These are phyloP conservation scores for Xylaria longipes DNA, from an alignment of 495 filamentous ascomycete genomes.

Conservation along the genomic window DNA sequence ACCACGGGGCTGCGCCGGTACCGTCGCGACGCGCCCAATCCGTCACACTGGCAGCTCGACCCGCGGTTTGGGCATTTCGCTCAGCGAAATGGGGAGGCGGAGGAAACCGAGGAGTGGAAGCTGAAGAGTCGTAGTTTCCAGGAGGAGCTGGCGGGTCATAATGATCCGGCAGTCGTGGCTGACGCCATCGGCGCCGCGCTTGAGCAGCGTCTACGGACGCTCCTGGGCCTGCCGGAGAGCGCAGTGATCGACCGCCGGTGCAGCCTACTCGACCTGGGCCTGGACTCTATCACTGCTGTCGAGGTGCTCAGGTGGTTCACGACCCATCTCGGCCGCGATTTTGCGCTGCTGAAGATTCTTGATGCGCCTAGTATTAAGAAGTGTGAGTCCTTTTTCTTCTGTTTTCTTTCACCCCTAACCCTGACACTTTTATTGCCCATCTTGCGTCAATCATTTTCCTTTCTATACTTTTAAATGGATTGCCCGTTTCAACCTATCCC, in stretches of 20 bases:
- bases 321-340: conserved; percentile 46
- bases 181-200: conserved; percentile 37
- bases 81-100: neutral
- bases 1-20: conserved; percentile 51
- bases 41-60: conserved; percentile 48
- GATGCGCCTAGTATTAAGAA: conserved; percentile 38
- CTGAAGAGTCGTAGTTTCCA: conserved; percentile 27
- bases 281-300: conserved; percentile 71
- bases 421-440: neutral
- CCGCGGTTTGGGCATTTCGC: conserved; percentile 49
- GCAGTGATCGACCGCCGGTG: conserved; percentile 30
- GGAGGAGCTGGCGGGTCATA: conserved; percentile 33
- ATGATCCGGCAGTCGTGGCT: conserved; percentile 27
- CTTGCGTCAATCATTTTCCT: neutral
- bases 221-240: conserved; percentile 42
- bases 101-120: neutral
- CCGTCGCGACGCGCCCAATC: conserved; percentile 32
- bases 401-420: neutral
- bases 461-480: neutral
- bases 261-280: conserved; percentile 51
- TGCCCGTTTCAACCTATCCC: neutral
- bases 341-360: conserved; percentile 55
- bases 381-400: conserved; percentile 28
- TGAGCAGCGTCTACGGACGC: conserved; percentile 33
- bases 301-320: conserved; percentile 69